Evolutionary conservation across 352 stramenopile genomes (phyloP).

Genomic region (Globisporangium spinosum): DNA sequence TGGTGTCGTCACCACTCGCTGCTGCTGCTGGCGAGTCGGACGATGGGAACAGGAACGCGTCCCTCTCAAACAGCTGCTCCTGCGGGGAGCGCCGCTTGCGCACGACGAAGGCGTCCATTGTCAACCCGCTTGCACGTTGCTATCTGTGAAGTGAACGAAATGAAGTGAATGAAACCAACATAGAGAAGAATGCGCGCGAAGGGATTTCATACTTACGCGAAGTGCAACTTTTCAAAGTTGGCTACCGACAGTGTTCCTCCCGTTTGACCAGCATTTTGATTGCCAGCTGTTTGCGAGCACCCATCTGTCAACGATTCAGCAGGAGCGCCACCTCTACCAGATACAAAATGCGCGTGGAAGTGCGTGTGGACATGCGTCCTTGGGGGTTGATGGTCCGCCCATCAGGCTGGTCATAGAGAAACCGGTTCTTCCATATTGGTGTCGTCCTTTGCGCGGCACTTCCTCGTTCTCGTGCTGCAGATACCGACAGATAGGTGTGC

Average conservation of each 20-base stretch:
- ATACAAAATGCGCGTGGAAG: not conserved
- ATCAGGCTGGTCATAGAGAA: not conserved
- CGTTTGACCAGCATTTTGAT: not conserved
- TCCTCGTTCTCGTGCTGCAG: not conserved
- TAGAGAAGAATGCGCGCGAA: not conserved
- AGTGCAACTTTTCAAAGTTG: not conserved
- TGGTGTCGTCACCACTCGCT: not conserved
- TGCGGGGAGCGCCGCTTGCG: conserved; percentile 21
- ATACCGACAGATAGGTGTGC: not conserved
- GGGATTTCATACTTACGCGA: conserved; percentile 2
- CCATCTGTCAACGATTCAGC: conserved; percentile 7
- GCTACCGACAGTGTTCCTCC: conserved; percentile 8
- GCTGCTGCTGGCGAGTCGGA: conserved; percentile 1
- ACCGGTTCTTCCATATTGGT: not conserved
- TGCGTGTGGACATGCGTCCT: not conserved
- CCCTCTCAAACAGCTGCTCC: conserved; percentile 33
- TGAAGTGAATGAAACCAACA: not conserved
- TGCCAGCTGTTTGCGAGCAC: conserved; percentile 10
- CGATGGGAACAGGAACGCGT: conserved; percentile 28
- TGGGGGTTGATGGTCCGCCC: not conserved
- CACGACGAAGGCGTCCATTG: conserved; percentile 64
- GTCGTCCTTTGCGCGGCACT: not conserved
- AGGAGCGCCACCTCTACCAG: conserved; percentile 4
- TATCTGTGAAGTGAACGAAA: not conserved
- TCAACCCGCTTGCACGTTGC: not conserved